Conservation (phyloP, 2,329 filamentous ascomycete species). For the Calycina herbarum region DNA sequence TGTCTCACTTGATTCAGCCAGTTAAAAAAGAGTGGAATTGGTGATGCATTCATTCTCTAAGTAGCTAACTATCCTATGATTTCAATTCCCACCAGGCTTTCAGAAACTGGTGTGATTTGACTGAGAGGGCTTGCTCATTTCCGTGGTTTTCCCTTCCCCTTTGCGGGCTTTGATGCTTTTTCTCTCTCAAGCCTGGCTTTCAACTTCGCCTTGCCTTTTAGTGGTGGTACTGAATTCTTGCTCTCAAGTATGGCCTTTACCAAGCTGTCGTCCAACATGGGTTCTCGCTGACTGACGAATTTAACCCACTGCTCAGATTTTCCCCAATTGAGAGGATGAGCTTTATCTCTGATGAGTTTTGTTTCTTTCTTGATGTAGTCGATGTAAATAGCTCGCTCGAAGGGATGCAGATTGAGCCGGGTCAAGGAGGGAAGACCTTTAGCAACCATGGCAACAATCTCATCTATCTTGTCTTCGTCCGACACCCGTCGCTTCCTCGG, state of each 20-base stretch:
- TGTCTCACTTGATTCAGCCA: no score
- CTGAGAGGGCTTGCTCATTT: no score
- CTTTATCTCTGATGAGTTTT: not conserved
- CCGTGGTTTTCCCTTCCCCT: not conserved
- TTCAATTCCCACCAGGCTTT: no score
- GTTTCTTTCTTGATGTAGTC: not conserved
- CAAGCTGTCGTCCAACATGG: not conserved
- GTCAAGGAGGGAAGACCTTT: not conserved
- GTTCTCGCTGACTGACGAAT: not conserved
- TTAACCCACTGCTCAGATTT: not conserved
- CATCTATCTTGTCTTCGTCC: not conserved
- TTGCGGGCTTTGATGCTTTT: no score
- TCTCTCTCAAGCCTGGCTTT: no score
- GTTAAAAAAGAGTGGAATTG: no score
- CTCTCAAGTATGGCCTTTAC: not conserved
- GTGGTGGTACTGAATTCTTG: not conserved
- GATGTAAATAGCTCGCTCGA: not conserved
- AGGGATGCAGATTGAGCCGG: not conserved
- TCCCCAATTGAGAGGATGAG: not conserved
- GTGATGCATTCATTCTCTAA: no score
- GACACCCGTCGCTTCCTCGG: not conserved
- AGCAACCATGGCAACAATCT: not conserved
- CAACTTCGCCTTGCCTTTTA: no score
- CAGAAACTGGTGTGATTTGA: no score
- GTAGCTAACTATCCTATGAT: no score